Percentiles rank a stretch among this genome's conserved stretches.
Conservation (phyloP, 2,329 filamentous ascomycete genomes). For the Verticillium nonalfalfae region DNA sequence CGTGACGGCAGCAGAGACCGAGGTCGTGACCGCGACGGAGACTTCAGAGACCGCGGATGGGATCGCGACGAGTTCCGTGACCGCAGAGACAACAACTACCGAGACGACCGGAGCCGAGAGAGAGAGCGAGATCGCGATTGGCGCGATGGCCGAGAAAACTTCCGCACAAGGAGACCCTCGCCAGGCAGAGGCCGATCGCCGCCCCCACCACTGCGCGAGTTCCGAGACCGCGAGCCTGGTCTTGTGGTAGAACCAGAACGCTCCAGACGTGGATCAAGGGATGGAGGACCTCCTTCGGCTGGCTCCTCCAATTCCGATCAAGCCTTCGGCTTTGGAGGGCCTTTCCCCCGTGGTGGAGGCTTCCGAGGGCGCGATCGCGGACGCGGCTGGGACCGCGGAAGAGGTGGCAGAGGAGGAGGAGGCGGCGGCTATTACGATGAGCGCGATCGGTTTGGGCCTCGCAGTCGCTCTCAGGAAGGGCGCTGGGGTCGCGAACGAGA, state of each 20-base stretch:
- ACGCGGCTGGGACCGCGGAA: constrained; percentile 41
- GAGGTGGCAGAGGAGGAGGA: constrained; percentile 41
- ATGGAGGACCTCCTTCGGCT: constrained; percentile 62
- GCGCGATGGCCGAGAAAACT: constrained; percentile 35
- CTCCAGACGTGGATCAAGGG: constrained; percentile 61
- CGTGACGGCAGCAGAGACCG: constrained; percentile 58
- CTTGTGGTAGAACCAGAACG: constrained; percentile 61
- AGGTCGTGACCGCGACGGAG: constrained; percentile 52
- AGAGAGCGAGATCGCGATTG: constrained; percentile 48
- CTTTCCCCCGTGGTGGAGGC: constrained; percentile 44
- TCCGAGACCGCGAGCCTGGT: constrained; percentile 49
- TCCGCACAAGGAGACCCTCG: constrained; percentile 54
- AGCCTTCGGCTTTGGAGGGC: constrained; percentile 35
- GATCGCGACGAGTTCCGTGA: constrained; percentile 23
- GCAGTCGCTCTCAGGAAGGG: constrained; percentile 61
- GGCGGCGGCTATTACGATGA: constrained; percentile 54
- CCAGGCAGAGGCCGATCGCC: constrained; percentile 60
- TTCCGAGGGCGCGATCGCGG: constrained; percentile 50
- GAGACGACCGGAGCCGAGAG: constrained; percentile 55
- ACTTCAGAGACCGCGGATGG: constrained; percentile 44
- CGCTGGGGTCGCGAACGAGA: constrained; percentile 51
- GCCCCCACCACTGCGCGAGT: constrained; percentile 52
- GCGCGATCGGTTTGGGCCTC: constrained; percentile 49
- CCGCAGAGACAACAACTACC: constrained; percentile 32
- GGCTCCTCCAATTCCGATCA: constrained; percentile 66